phyloP scores from a whole-genome alignment of 257 asterid genomes.

The Verbascum thapsus region DNA sequence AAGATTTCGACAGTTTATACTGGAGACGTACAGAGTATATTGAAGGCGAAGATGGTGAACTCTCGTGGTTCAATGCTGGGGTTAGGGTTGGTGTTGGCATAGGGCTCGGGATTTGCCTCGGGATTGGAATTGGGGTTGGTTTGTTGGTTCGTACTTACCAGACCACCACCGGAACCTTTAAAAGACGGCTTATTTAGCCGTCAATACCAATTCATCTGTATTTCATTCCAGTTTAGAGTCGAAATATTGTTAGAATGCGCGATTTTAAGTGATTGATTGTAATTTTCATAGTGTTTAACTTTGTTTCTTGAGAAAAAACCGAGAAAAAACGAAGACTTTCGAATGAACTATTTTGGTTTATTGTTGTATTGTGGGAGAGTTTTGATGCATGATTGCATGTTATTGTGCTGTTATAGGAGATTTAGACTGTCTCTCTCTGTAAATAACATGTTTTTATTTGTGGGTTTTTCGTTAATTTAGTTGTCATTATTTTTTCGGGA shows the following conservation, averaged over 20 bases:
- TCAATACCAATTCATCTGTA: not conserved
- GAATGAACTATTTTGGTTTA: not conserved
- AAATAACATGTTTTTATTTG: slow-evolving; percentile 11
- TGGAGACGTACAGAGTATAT: slow-evolving; percentile 45
- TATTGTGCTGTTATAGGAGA: slow-evolving; percentile 24
- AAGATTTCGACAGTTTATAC: slow-evolving; percentile 37
- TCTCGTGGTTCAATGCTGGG: slow-evolving; percentile 79
- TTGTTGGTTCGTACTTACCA: slow-evolving; percentile 65
- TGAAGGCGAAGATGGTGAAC: slow-evolving; percentile 69
- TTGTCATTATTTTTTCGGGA: too few species aligned
- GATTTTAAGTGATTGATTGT: slow-evolving; percentile 18
- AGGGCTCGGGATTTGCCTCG: slow-evolving; percentile 70
- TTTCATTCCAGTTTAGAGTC: not conserved
- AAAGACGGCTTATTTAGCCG: slow-evolving; percentile 60
- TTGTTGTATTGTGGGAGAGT: slow-evolving; percentile 21
- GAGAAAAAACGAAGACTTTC: not conserved
- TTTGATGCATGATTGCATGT: slow-evolving; percentile 21
- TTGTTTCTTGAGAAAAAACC: slow-evolving; percentile 11
- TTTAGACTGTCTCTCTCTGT: slow-evolving; percentile 24
- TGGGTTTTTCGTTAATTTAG: not conserved
- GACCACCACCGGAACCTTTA: slow-evolving; percentile 57
- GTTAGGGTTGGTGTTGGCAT: slow-evolving; percentile 83
- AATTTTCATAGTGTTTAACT: slow-evolving; percentile 1
- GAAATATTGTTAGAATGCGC: slow-evolving; percentile 21
- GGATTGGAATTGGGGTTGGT: slow-evolving; percentile 71